Evolutionary conservation across 805 yeast genomes (phyloP), one percentile per base, ranked within the genome.

Genomic region (Lachancea lanzarotensis): DNA sequence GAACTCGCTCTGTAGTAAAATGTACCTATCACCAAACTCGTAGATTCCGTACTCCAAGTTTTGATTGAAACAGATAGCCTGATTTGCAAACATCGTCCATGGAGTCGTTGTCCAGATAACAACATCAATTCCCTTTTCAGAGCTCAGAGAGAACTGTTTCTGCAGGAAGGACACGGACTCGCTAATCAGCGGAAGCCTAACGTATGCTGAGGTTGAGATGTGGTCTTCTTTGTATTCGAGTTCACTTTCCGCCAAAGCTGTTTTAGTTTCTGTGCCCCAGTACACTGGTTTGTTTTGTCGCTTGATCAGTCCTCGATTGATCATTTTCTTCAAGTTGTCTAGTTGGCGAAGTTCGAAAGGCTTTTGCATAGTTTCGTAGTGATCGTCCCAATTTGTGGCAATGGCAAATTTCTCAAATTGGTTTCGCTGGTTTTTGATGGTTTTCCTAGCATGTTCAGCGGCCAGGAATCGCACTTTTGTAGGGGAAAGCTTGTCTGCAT

Each of bases 61-160:
- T 22, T 76, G 65, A 55, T 87, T 79, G 35, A 84, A 73, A 37
- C 93, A 82, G 35, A 93, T 78, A 0, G 97, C 97, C 50, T 75
- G 73, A 59, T 93, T 93, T 0, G 96, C 82, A 3, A 87, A 85
- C 27, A 93, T 71, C 0, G 99, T 93, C 99, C 99, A 93, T 0
- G 98, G 97, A 1, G 98, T 93, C 1, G 96, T 90, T 0, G 99
- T 93, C 99, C 99, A 93, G 45, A 93, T 87, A 49, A 85, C 57
- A 6, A 72, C 74, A 18, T 49, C 42, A 1, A 72, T 34, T 1
- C 56, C 42, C 1, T 25, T 39, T n/a, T 34, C 33, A 4, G 34
- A 13, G 20, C 16, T 15, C 35, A 43, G 18, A 6, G 36, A 29
- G 22, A 3, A n/a, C 2, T 35, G 30, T 40, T 35, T n/a, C 13